Conservation (phyloP, 352 stramenopile genomes). For the Poterioochromonas sp. region DNA sequence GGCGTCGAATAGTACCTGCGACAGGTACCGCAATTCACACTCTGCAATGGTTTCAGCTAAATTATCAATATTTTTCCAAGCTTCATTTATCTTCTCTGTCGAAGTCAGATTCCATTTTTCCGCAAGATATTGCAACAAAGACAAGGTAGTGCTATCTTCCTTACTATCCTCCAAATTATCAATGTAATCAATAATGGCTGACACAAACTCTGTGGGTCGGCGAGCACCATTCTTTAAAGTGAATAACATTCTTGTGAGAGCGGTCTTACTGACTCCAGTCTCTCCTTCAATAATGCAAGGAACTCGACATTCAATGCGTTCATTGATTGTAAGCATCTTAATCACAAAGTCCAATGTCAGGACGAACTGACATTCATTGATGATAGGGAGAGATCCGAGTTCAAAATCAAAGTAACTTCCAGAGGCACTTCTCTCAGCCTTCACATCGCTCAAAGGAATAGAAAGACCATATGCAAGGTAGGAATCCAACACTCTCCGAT, state of each 20-base stretch:
- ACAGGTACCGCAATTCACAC: background rate
- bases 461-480: conserved; percentile 47
- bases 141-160: background rate
- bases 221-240: conserved; percentile 44
- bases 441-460: conserved; percentile 39
- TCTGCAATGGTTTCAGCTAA: background rate
- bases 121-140: background rate
- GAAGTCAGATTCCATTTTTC: background rate
- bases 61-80: background rate
- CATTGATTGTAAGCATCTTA: conserved; percentile 48
- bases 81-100: background rate
- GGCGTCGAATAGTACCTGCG: background rate
- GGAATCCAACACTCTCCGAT: conserved; percentile 43
- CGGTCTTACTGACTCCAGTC: conserved; percentile 50
- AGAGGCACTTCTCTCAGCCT: conserved; percentile 36
- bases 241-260: conserved; percentile 48
- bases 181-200: background rate
- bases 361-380: conserved; percentile 49
- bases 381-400: conserved; percentile 37
- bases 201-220: background rate
- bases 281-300: conserved; percentile 50
- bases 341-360: conserved; percentile 49
- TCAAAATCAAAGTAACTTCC: conserved; percentile 24
- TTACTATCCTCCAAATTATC: background rate
- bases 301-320: conserved; percentile 45